A percentile compares a stretch with the other conserved stretches of the same genome.
These are phyloP conservation scores for Prunus yedoensis DNA, from an alignment of 331 rosid genomes.

Conservation along the genomic window DNA sequence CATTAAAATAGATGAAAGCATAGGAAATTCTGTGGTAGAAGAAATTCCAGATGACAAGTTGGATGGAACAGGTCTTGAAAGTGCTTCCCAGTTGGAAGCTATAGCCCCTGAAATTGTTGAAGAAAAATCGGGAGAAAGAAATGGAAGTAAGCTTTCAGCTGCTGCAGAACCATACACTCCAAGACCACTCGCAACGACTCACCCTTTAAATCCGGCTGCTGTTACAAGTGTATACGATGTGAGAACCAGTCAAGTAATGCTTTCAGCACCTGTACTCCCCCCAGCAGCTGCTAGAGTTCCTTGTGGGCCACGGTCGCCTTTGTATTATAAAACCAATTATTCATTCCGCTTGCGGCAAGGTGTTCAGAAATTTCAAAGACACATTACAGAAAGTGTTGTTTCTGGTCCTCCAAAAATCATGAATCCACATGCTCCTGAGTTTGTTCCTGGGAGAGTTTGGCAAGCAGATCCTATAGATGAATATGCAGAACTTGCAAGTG, in stretches of 20 bases:
- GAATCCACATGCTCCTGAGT: conserved; percentile 97
- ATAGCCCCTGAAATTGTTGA: conserved; percentile 49
- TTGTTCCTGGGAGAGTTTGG: conserved; percentile 67
- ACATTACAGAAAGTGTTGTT: conserved; percentile 50
- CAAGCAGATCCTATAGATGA: conserved; percentile 45
- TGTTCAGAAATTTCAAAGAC: conserved; percentile 36
- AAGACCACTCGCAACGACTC: conserved; percentile 41
- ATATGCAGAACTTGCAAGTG: conserved; percentile 24
- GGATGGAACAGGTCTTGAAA: conserved; percentile 32
- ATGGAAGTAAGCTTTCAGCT: conserved; percentile 92
- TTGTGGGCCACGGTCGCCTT: conserved; percentile 83
- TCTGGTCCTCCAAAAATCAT: conserved; percentile 61
- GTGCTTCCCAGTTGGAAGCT: conserved; percentile 37
- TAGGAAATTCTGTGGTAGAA: conserved; percentile 34
- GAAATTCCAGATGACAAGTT: conserved; percentile 35
- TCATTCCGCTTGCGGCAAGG: conserved; percentile 72
- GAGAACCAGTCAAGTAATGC: conserved; percentile 60
- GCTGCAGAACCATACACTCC: conserved; percentile 93
- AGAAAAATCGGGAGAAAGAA: conserved; percentile 53
- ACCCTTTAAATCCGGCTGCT: conserved; percentile 46
- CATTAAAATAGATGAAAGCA: conserved; percentile 38
- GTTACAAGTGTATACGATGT: conserved; percentile 60
- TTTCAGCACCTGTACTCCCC: conserved; percentile 62
- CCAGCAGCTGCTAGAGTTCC: conserved; percentile 81
- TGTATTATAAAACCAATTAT: conserved; percentile 66